Conservation (phyloP, 805 yeast species). For the Diddensiella santjacobensis region DNA sequence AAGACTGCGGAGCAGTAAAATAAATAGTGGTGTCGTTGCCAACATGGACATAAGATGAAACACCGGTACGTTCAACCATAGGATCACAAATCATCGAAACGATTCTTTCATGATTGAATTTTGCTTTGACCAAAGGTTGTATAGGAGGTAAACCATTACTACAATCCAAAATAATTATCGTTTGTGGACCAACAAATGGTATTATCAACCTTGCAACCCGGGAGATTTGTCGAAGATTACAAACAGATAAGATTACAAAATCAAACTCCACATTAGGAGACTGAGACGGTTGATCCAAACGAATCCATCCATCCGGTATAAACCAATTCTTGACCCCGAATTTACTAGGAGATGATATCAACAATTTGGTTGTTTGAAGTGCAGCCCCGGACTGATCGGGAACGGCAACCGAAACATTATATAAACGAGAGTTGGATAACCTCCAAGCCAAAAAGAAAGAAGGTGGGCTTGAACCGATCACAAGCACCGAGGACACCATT, state of each 20-base stretch:
- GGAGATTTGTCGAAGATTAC: conserved; percentile 8
- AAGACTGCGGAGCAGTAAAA: not conserved
- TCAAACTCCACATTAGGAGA: not conserved
- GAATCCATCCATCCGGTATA: not conserved
- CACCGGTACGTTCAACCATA: conserved; percentile 1
- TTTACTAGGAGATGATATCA: not conserved
- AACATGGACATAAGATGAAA: not conserved
- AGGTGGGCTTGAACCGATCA: conserved; percentile 2
- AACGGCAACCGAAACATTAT: conserved; percentile 21
- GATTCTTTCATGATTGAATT: not conserved
- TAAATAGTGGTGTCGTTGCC: not conserved
- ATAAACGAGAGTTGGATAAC: conserved; percentile 17
- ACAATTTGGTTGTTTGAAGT: conserved; percentile 5
- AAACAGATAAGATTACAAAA: conserved; percentile 8
- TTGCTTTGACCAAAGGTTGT: not conserved
- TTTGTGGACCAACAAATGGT: not conserved
- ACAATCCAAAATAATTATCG: conserved; percentile 5
- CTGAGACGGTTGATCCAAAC: not conserved
- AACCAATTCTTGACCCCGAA: not conserved
- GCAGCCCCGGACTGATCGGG: not conserved
- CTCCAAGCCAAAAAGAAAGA: conserved; percentile 25
- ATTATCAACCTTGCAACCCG: conserved; percentile 2
- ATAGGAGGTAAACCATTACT: conserved; percentile 7
- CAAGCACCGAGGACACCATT: not conserved
- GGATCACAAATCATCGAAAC: conserved; percentile 7